A percentile compares a stretch with the other conserved stretches of the same genome.
Conservation (phyloP, 352 stramenopile species). For the Globisporangium viniferum region DNA sequence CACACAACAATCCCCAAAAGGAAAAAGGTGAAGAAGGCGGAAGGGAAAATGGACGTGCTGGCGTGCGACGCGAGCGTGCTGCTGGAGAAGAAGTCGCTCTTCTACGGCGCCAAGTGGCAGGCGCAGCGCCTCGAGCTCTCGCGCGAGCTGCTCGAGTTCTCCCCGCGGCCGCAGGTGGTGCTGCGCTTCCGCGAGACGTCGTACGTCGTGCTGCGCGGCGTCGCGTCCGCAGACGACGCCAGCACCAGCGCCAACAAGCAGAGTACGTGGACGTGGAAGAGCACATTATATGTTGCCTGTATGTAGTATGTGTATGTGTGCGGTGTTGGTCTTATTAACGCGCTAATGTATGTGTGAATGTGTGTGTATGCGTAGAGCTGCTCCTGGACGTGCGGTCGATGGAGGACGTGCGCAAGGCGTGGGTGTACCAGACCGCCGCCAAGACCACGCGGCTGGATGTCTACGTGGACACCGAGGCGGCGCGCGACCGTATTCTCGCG, state of each 20-base stretch:
- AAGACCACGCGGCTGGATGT: conserved; percentile 32
- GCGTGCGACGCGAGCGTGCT: conserved; percentile 27
- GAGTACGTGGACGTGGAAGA: conserved; percentile 14
- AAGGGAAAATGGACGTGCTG: not conserved
- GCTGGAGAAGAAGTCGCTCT: conserved; percentile 30
- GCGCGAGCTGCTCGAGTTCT: conserved; percentile 30
- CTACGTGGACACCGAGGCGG: conserved; percentile 33
- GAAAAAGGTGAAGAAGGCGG: no score
- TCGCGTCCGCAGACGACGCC: not conserved
- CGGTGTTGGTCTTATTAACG: not conserved
- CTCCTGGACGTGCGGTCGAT: conserved; percentile 39
- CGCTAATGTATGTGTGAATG: not conserved
- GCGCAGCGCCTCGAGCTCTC: conserved; percentile 20
- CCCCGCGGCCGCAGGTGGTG: conserved; percentile 27
- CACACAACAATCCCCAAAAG: no score
- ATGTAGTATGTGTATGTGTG: not conserved
- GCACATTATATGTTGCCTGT: not conserved
- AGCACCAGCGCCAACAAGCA: conserved; percentile 4
- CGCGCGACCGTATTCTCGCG: conserved; percentile 23
- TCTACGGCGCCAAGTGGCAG: conserved; percentile 37
- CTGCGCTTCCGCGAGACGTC: conserved; percentile 25
- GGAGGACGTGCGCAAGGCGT: conserved; percentile 32
- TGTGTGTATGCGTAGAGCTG: conserved; percentile 13
- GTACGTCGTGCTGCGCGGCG: conserved; percentile 22
- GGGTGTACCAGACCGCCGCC: conserved; percentile 43